phyloP scores from a whole-genome alignment of 371 early-diverging fungal genomes.

The Zychaea mexicana region DNA sequence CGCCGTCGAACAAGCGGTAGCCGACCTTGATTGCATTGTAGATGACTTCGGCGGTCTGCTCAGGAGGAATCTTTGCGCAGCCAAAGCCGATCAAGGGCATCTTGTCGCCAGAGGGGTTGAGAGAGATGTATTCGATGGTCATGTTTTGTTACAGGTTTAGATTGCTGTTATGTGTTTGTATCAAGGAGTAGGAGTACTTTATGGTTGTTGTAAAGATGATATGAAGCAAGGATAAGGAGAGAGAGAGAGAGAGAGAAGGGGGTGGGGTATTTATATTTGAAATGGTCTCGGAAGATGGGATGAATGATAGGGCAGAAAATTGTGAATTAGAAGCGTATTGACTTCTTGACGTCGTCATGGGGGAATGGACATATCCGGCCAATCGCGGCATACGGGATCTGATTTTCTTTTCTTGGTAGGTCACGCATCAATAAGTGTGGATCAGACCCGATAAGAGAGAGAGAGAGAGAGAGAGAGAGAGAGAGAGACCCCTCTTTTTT shows the following conservation, averaged over 20 bases:
- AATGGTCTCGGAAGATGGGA: background rate
- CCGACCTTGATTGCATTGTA: slow-evolving; percentile 34
- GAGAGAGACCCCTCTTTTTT: background rate
- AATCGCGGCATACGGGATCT: slow-evolving; percentile 2
- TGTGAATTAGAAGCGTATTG: no score
- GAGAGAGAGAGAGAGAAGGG: background rate
- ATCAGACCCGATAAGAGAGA: slow-evolving; percentile 10
- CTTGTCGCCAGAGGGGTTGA: slow-evolving; percentile 24
- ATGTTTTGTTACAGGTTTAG: no score
- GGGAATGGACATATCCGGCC: slow-evolving; percentile 5
- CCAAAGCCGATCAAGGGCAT: slow-evolving; percentile 31
- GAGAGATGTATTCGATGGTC: slow-evolving; percentile 28
- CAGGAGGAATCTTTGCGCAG: slow-evolving; percentile 38
- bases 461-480: background rate
- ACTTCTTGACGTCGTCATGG: slow-evolving; percentile 11
- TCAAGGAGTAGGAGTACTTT: background rate
- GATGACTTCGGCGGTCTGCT: slow-evolving; percentile 25
- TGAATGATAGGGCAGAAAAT: background rate
- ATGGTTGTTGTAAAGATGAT: background rate
- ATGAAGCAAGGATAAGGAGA: background rate
- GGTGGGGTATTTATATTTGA: slow-evolving; percentile 3
- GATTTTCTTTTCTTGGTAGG: slow-evolving; percentile 14
- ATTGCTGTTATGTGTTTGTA: background rate
- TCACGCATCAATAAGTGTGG: slow-evolving; percentile 9
- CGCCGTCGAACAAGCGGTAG: slow-evolving; percentile 33